Evolutionary conservation across 2,329 filamentous ascomycete genomes (phyloP).

Genomic region (Apiospora marii): DNA sequence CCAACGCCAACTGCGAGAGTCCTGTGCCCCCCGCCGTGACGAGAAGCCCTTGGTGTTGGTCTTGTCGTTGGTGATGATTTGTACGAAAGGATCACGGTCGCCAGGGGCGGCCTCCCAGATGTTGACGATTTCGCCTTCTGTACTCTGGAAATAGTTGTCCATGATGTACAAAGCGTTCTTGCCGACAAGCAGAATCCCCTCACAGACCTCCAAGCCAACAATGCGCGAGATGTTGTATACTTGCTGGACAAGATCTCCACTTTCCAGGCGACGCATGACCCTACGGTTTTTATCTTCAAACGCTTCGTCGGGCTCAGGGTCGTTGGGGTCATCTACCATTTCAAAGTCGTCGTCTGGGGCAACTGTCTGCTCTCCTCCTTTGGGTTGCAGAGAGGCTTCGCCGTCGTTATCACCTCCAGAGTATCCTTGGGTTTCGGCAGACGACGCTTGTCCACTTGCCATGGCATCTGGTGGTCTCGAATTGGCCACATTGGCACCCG

Average conservation of each 20-base stretch:
- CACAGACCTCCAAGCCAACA: constrained; percentile 89
- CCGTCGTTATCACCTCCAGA: constrained; percentile 22
- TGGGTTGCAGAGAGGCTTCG: constrained; percentile 30
- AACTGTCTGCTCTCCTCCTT: constrained; percentile 36
- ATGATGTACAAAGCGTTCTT: constrained; percentile 93
- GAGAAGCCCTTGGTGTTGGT: constrained; percentile 67
- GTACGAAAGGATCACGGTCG: constrained; percentile 93
- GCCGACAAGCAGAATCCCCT: constrained; percentile 91
- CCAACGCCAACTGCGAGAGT: constrained; percentile 93
- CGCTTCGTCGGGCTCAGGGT: constrained; percentile 75
- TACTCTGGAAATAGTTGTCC: constrained; percentile 94
- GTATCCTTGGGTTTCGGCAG: neutral
- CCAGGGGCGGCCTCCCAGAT: constrained; percentile 92
- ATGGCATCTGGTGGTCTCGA: constrained; percentile 26
- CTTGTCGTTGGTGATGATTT: constrained; percentile 83
- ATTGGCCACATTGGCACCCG: constrained; percentile 31
- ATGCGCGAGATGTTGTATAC: constrained; percentile 97
- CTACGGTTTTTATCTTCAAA: constrained; percentile 99
- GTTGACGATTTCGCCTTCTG: constrained; percentile 95
- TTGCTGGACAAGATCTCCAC: constrained; percentile 89
- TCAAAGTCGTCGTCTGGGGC: constrained; percentile 90
- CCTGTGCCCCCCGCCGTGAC: constrained; percentile 71
- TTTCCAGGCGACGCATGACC: constrained; percentile 92
- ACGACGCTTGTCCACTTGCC: constrained; percentile 28
- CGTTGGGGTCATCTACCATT: constrained; percentile 91